phyloP scores from a whole-genome alignment of 2,329 filamentous ascomycete genomes.

The Cladosporium sp. region DNA sequence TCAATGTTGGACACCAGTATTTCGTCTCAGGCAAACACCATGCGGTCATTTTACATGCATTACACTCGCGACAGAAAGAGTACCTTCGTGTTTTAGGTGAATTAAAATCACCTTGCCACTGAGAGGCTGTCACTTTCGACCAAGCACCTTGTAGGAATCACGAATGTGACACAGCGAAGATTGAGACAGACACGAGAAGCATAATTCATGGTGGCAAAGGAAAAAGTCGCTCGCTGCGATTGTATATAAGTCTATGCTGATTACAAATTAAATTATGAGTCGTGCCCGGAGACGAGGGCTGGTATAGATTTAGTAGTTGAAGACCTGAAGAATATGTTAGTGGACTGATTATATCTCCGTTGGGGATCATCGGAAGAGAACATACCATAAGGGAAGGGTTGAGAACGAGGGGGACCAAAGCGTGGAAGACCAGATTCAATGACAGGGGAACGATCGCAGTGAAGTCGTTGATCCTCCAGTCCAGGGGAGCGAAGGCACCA shows the following conservation, averaged over 20 bases:
- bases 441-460: slow-evolving; percentile 59
- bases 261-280: not conserved
- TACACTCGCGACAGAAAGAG: too few relatives aligned
- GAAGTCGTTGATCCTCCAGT: slow-evolving; percentile 57
- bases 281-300: not conserved
- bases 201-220: not conserved
- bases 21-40: not conserved
- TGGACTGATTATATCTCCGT: not conserved
- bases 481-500: slow-evolving; percentile 44
- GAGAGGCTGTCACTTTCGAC: not conserved
- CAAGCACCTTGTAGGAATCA: not conserved
- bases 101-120: not conserved
- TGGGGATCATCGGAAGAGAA: not conserved
- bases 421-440: slow-evolving; percentile 54
- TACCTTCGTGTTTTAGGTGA: not conserved
- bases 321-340: slow-evolving; percentile 43
- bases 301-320: slow-evolving; percentile 49
- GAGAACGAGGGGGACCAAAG: slow-evolving; percentile 56
- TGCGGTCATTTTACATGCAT: not conserved
- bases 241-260: slow-evolving; percentile 1
- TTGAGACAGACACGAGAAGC: not conserved
- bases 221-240: not conserved
- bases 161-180: not conserved
- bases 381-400: slow-evolving; percentile 45
- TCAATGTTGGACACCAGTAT: not conserved